A percentile compares a stretch with the other conserved stretches of the same genome.
These are phyloP conservation scores for Ambrosiella beaveri DNA, from an alignment of 2,329 filamentous ascomycete species.

Conservation along the genomic window DNA sequence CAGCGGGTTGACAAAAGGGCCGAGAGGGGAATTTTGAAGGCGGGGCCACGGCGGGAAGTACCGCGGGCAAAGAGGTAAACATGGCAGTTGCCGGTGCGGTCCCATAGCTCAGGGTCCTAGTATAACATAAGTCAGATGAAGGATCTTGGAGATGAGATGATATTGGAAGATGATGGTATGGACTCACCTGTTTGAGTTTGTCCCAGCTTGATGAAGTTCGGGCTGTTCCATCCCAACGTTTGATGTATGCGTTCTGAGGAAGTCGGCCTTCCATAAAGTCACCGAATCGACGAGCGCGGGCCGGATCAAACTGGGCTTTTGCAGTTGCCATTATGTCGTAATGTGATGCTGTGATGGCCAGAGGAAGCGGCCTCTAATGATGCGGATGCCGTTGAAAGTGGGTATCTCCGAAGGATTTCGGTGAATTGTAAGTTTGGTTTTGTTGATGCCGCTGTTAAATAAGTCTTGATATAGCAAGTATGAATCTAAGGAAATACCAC, in stretches of 20 bases:
- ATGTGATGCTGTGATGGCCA: too few relatives aligned
- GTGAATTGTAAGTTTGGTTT: too few relatives aligned
- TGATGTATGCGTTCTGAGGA: constrained; percentile 19
- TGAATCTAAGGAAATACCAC: too few relatives aligned
- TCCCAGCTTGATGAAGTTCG: constrained; percentile 30
- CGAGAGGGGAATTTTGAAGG: constrained; percentile 47
- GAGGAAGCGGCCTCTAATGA: too few relatives aligned
- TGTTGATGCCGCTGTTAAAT: too few relatives aligned
- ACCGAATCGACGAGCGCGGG: constrained; percentile 15
- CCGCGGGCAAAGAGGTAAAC: constrained; percentile 52
- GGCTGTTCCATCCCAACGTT: constrained; percentile 34
- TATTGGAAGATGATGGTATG: not conserved
- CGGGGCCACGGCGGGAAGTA: constrained; percentile 46
- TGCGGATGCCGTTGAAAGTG: too few relatives aligned
- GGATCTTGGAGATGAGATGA: not conserved
- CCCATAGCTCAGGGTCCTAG: constrained; percentile 58
- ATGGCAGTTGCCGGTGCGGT: constrained; percentile 47
- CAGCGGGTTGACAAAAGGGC: constrained; percentile 41
- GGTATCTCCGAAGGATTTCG: too few relatives aligned
- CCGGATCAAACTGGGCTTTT: constrained; percentile 9
- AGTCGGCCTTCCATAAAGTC: constrained; percentile 19
- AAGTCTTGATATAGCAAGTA: too few relatives aligned
- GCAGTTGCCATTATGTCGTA: constrained; percentile 1
- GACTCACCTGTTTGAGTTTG: constrained; percentile 28
- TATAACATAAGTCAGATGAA: not conserved